Conservation (phyloP, 163 green algal species). For the Scenedesmus sp. region DNA sequence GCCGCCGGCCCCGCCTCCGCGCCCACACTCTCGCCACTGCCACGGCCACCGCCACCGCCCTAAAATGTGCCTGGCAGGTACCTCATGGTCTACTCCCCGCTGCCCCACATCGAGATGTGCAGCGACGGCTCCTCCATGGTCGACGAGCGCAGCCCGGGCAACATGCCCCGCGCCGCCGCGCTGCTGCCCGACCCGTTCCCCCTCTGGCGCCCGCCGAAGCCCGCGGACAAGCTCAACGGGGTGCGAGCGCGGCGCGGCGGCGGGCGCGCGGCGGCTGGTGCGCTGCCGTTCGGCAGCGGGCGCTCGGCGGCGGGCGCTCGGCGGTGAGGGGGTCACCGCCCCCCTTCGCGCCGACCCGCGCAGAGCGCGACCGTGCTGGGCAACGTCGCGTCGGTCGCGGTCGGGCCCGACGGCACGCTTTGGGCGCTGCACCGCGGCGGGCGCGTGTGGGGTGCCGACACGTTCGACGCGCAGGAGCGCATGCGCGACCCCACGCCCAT, state of each 20-base stretch:
- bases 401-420: slow-evolving; percentile 61
- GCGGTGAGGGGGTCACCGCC: too few species aligned
- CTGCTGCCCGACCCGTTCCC: slow-evolving; percentile 38
- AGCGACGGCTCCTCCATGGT: slow-evolving; percentile 43
- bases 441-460: slow-evolving; percentile 61
- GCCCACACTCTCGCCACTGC: too few species aligned
- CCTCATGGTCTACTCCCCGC: slow-evolving; percentile 70
- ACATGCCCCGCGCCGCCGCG: slow-evolving; percentile 22
- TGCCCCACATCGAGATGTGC: slow-evolving; percentile 75
- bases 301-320: too few species aligned
- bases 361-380: slow-evolving; percentile 27
- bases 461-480: slow-evolving; percentile 47
- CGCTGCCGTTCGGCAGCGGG: too few species aligned
- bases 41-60: too few species aligned
- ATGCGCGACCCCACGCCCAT: slow-evolving; percentile 53
- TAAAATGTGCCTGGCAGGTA: too few species aligned
- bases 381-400: slow-evolving; percentile 63
- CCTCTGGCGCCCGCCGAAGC: slow-evolving; percentile 41
- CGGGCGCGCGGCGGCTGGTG: too few species aligned
- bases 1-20: too few species aligned
- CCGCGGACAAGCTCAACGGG: background rate
- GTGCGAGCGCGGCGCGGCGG: background rate
- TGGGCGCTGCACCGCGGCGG: slow-evolving; percentile 78
- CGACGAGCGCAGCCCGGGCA: slow-evolving; percentile 29
- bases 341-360: too few species aligned